Conservation (phyloP, 148 eudicot species). For the Spergularia bocconei region DNA sequence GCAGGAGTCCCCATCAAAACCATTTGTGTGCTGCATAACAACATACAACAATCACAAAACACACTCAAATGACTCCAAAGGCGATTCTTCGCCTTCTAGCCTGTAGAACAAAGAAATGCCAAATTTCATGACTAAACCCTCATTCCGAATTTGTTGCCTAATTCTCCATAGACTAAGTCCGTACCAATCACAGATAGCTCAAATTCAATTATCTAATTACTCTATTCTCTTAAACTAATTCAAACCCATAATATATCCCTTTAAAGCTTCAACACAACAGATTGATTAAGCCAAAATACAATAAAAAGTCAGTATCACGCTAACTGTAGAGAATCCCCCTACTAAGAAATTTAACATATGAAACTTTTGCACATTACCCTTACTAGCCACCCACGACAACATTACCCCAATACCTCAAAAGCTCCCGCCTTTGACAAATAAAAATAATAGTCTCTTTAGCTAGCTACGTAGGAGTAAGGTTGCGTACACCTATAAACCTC, state of each 20-base stretch:
- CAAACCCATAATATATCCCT: not conserved
- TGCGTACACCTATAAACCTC: too few relatives aligned
- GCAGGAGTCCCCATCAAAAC: not conserved
- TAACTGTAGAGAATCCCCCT: too few relatives aligned
- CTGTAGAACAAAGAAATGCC: not conserved
- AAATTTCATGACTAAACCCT: not conserved
- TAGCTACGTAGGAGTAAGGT: too few relatives aligned
- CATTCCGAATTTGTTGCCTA: not conserved
- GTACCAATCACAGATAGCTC: not conserved
- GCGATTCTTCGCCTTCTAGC: not conserved
- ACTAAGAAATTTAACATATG: too few relatives aligned
- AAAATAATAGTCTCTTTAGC: too few relatives aligned
- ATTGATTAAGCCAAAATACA: not conserved
- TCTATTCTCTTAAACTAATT: not conserved
- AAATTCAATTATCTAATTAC: not conserved
- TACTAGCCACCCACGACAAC: too few relatives aligned
- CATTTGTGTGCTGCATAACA: conserved; percentile 24
- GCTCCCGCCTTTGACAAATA: too few relatives aligned
- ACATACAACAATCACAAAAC: conserved; percentile 12
- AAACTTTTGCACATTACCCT: too few relatives aligned
- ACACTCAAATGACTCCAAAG: not conserved
- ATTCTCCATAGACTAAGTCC: conserved; percentile 7
- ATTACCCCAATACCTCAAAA: too few relatives aligned
- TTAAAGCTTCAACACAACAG: not conserved
- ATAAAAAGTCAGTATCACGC: too few relatives aligned